Percentiles rank a stretch among this genome's conserved stretches.
Evolutionary conservation across 2,329 filamentous ascomycete species (phyloP).

Genomic region (Penicillium sp.): DNA sequence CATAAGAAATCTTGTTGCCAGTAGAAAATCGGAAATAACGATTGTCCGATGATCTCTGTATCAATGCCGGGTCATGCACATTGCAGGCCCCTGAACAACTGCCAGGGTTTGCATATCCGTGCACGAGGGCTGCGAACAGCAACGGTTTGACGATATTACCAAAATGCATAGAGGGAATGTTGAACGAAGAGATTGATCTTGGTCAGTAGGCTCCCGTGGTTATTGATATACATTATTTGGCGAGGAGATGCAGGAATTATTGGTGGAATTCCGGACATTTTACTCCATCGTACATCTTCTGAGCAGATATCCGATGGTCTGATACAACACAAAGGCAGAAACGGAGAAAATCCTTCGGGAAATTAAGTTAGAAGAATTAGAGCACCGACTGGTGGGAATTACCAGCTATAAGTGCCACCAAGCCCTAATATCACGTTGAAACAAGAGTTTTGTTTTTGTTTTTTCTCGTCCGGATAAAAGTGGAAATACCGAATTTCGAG

Average conservation of each 20-base stretch:
- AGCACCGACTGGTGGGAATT: conserved; percentile 14
- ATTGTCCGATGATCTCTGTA: conserved; percentile 49
- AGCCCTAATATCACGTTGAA: too few relatives aligned
- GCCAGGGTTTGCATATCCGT: conserved; percentile 34
- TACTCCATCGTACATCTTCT: not conserved
- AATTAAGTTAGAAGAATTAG: not conserved
- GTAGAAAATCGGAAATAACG: conserved; percentile 57
- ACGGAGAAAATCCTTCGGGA: not conserved
- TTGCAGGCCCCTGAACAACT: conserved; percentile 34
- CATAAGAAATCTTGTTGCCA: conserved; percentile 51
- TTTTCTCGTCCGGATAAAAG: too few relatives aligned
- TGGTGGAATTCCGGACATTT: conserved; percentile 13
- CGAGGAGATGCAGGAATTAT: conserved; percentile 2
- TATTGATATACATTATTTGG: not conserved
- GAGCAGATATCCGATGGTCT: not conserved
- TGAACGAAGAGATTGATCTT: not conserved
- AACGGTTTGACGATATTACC: not conserved
- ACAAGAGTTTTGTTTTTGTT: too few relatives aligned
- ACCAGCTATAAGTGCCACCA: not conserved
- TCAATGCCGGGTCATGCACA: conserved; percentile 51
- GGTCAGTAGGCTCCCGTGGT: not conserved
- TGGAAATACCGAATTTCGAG: not conserved
- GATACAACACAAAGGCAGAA: not conserved
- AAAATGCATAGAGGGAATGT: conserved; percentile 6
- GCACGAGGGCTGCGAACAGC: conserved; percentile 19